Evolutionary conservation across 1,284 basidiomycete species (phyloP), one percentile per base, ranked within the genome.

Genomic region (Flammula alnicola): DNA sequence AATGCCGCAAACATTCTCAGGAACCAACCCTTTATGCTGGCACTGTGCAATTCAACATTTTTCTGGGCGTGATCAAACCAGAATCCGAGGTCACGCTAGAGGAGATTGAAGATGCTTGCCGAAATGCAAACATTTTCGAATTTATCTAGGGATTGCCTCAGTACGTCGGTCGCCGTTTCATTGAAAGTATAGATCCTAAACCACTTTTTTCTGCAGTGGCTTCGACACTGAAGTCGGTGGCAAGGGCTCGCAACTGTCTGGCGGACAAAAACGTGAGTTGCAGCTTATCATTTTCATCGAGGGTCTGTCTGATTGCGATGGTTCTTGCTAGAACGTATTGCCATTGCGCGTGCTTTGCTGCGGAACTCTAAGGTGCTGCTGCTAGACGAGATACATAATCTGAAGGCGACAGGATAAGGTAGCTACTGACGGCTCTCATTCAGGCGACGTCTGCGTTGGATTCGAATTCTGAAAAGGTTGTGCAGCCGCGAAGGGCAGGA

Each of bases 301-400:
- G 30, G 43, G 47, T 40, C 36, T 32, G 0, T 30, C 23, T 29
- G 31, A 12, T 46, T 17, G 52, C 43, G 30, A 10, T 58, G 33
- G 33, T 47, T 59, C 14, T n/a, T n/a, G n/a, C n/a, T n/a, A 86
- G 89, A 96, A 79, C 93, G 95, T 65, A 95, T 99, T 61, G 95
- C 96, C 30, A 98, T 99, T 61, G 96, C 96, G 2, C 88, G 96
- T 57, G 96, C 93, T 10, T 78, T 99, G n/a, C 81, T 99, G 42
- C 84, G 95, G 5, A 94, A 98, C 63, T 95, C 96, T 29, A 93
- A 93, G 69, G 90, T 98, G 20, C 77, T 98, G 29, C 74, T 98
- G 16, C 76, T 95, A 50, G 92, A 95, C 65, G 92, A 95, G 72
- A 70, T 68, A 52, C 37, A 62, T 55, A 22, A 44, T 49, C 41